Base-by-base conservation (phyloP, 768 basidiomycete species). In the Rhizopogon roseolus region DNA sequence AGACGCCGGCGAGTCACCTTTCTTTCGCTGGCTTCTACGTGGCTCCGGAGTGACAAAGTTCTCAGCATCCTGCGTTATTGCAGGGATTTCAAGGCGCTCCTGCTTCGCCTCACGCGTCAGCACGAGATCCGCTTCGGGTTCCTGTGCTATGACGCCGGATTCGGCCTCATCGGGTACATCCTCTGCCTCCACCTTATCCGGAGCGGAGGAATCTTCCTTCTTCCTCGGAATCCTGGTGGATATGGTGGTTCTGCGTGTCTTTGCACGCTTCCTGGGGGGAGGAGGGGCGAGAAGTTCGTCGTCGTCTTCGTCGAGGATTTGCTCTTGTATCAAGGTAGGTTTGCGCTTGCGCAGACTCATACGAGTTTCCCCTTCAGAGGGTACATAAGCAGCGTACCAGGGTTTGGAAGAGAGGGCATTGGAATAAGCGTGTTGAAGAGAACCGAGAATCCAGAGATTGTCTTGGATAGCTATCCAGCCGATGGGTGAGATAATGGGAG, bases 271-370 rank as follows among this genome's bases (percentile, higher is more conserved):
- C 54, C 65, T 67, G 2, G 66, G 64, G 19, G 66, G 68, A 36
- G 66, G 68, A 3, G 53, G 52, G 7, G 61, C 52, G 3, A 54
- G n/a, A 41, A 53, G 54, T 17, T 70, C 67, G 3, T 69, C 67
- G 19, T 68, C 67, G 41, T 70, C 69, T 76, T 70, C 1, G 73
- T 41, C 48, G 17, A 51, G 25, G 8, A 56, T 44, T 25, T 56
- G 29, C 22, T 46, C 36, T 34, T 59, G 59, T 10, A 62, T 63
- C 25, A 64, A 45, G 10, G 55, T 67, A 4, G 54, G 59, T 43
- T 71, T 69, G 34, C 67, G 67, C 54, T 69, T 69, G 8, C 67
- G 65, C 19, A 69, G 67, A 34, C 52, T 71, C 67, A 70, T 70
- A 1, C 67, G 64, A 45, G 22, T 61, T 60, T 69, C 67, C 2